Base-by-base conservation (phyloP, 768 basidiomycete species). In the Sarcomyxa edulis region DNA sequence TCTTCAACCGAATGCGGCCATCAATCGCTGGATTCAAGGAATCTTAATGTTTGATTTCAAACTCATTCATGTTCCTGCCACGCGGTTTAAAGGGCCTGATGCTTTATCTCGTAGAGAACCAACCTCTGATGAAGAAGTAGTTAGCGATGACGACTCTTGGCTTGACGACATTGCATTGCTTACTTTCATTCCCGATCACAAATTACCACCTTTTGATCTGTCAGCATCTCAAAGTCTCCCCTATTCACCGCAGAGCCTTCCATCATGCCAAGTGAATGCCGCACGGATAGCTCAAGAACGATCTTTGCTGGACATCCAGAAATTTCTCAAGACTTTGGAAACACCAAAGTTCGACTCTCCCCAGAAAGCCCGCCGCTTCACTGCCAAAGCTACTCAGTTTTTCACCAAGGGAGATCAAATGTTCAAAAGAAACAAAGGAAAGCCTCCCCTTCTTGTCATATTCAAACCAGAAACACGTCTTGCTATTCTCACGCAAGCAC, bases 11-110 rank as follows among this genome's bases (percentile, higher is more conserved):
- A 57, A 50, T 29, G 52, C 57, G 0, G 42, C 58, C 0, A 49
- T 64, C 3, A 65, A 65, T 34, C 33, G 50, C 8, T 64, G 63
- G 65, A 58, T 64, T 24, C 48, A 53, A 27, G 55, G 49, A 11
- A 62, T 65, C 4, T 37, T 59, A 1, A 16, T 56, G 16, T 65
- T 59, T 37, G 39, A 62, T 37, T 66, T 68, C 30, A 43, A 43
- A 11, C 39, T 68, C 0, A 20, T 45, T 2, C 64, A 68, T 35
- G 51, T 68, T 1, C 65, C 63, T 1, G 62, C 47, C 4, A 42
- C 45, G 0, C 34, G 38, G 22, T 59, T 60, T 38, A 42, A 41
- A 35, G 62, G 56, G 6, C 59, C 66, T 4, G 65, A 66, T 46
- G 62, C 44, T 0, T 35, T 68, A 11, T 67, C 66, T 3, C 22